Percentiles rank a stretch among this genome's conserved stretches.
These are phyloP conservation scores for Leccinum rimulosum DNA, from an alignment of 768 basidiomycete genomes.

Conservation along the genomic window DNA sequence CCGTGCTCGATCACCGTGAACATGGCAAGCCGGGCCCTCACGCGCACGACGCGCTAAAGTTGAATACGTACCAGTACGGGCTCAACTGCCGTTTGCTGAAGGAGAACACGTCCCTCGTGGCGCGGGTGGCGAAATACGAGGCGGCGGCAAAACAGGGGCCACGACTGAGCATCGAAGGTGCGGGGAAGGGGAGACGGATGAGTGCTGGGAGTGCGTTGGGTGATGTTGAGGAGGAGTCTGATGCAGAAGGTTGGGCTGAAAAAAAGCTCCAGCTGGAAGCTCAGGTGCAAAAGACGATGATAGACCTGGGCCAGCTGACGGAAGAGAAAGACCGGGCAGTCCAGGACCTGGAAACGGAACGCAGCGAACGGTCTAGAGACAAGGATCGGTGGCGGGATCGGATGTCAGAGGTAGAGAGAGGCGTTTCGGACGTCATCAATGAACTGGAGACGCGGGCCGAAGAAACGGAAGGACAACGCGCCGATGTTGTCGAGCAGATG, in stretches of 20 bases:
- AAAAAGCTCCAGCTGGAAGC: slow-evolving; percentile 59
- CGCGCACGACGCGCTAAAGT: slow-evolving; percentile 82
- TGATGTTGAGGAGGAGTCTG: slow-evolving; percentile 61
- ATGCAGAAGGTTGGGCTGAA: slow-evolving; percentile 66
- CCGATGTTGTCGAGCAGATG: slow-evolving; percentile 40
- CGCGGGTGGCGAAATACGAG: slow-evolving; percentile 52
- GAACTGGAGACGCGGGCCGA: slow-evolving; percentile 58
- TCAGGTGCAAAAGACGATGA: slow-evolving; percentile 38
- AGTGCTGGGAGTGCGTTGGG: slow-evolving; percentile 55
- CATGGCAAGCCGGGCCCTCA: slow-evolving; percentile 72
- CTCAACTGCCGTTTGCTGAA: slow-evolving; percentile 80
- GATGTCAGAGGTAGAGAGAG: slow-evolving; percentile 69
- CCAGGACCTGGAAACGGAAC: slow-evolving; percentile 52
- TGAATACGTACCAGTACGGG: slow-evolving; percentile 84
- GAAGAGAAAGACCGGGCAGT: slow-evolving; percentile 46
- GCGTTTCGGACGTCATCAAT: slow-evolving; percentile 64
- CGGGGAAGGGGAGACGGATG: slow-evolving; percentile 41
- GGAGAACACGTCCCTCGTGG: slow-evolving; percentile 72
- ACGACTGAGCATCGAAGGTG: slow-evolving; percentile 28
- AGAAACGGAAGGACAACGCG: slow-evolving; percentile 48
- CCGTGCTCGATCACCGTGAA: slow-evolving; percentile 69
- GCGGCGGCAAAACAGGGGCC: slow-evolving; percentile 40
- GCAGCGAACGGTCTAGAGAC: slow-evolving; percentile 56
- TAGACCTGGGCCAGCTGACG: slow-evolving; percentile 38
- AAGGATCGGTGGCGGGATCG: slow-evolving; percentile 69